phyloP scores from a whole-genome alignment of 306 rosid genomes.

The Quercus dentata region DNA sequence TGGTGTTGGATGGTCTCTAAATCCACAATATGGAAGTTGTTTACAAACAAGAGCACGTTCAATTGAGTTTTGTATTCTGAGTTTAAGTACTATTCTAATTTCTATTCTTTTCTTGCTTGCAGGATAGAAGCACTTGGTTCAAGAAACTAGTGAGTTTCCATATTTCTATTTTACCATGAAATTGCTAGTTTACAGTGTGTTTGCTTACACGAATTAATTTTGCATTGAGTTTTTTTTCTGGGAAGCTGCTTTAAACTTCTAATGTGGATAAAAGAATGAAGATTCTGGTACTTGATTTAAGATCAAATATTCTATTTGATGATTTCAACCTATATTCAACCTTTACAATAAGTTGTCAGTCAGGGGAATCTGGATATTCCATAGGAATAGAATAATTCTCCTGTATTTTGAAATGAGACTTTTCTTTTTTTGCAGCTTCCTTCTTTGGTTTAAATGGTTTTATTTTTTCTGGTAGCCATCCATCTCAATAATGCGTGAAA shows the following conservation, averaged over 20 bases:
- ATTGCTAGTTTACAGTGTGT: not conserved
- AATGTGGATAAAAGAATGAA: not conserved
- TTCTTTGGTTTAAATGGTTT: not conserved
- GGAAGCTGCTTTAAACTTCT: not conserved
- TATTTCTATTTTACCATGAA: conserved; percentile 8
- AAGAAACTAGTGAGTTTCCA: conserved; percentile 47
- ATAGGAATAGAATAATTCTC: not conserved
- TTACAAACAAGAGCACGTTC: not conserved
- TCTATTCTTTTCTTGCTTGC: conserved; percentile 24
- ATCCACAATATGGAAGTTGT: not conserved
- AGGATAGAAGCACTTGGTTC: conserved; percentile 66
- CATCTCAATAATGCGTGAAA: not conserved
- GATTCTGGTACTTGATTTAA: not conserved
- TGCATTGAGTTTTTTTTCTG: not conserved
- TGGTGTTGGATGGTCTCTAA: not conserved
- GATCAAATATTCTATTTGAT: not conserved
- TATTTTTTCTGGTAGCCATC: not conserved
- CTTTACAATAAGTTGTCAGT: not conserved
- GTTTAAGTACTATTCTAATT: conserved; percentile 9
- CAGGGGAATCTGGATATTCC: not conserved
- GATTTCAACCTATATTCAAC: not conserved
- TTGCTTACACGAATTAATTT: not conserved
- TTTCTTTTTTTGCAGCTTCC: not conserved
- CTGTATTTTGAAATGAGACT: not conserved
- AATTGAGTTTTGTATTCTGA: conserved; percentile 5